These are phyloP conservation scores for Crepidotus sp. DNA, from an alignment of 1,284 basidiomycete species.

Conservation along the genomic window DNA sequence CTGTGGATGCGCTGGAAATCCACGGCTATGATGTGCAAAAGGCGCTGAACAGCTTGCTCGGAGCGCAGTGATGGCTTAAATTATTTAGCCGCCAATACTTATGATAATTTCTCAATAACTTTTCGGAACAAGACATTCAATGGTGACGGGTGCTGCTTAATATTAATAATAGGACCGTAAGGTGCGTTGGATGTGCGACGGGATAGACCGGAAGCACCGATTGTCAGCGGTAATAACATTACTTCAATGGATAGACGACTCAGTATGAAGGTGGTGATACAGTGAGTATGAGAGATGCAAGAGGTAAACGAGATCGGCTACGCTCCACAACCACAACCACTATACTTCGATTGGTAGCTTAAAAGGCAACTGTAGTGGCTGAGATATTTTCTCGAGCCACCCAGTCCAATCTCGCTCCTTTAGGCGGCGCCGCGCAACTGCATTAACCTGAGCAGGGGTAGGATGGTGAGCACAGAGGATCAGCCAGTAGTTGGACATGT, in stretches of 20 bases:
- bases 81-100: slow-evolving; percentile 4
- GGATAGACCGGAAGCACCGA: too few relatives aligned
- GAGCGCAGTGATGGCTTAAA: slow-evolving; percentile 10
- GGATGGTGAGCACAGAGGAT: slow-evolving; percentile 34
- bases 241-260: too few relatives aligned
- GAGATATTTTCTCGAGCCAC: slow-evolving; percentile 24
- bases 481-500: slow-evolving; percentile 30
- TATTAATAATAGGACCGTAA: too few relatives aligned
- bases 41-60: slow-evolving; percentile 29
- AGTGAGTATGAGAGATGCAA: neutral
- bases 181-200: too few relatives aligned
- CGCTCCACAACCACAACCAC: too few relatives aligned
- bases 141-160: neutral
- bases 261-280: neutral
- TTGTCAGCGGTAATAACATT: too few relatives aligned
- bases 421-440: slow-evolving; percentile 21
- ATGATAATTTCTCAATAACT: slow-evolving; percentile 15
- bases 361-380: slow-evolving; percentile 18
- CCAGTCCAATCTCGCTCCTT: slow-evolving; percentile 31
- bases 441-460: slow-evolving; percentile 28
- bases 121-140: slow-evolving; percentile 6
- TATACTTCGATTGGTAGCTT: slow-evolving; percentile 5
- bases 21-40: slow-evolving; percentile 66
- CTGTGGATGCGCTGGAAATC: slow-evolving; percentile 66
- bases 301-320: neutral